phyloP scores from a whole-genome alignment of 768 basidiomycete species.

The Calocera cornea region DNA sequence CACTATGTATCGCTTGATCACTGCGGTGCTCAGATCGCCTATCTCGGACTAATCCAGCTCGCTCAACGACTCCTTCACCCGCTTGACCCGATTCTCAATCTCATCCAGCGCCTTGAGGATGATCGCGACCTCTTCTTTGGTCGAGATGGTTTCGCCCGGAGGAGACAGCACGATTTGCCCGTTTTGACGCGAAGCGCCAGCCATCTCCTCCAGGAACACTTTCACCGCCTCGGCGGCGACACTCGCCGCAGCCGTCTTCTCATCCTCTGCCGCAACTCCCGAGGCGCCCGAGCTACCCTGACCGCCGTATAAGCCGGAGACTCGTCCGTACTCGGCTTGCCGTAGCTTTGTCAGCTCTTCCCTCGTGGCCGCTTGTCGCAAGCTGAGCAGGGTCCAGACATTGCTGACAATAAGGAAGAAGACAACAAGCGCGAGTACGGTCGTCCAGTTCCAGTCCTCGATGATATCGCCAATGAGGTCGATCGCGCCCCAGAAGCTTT shows the following conservation, averaged over 20 bases:
- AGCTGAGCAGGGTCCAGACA: constrained; percentile 44
- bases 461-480: constrained; percentile 53
- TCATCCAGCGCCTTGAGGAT: constrained; percentile 7
- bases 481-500: constrained; percentile 55
- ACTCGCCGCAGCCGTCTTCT: neutral
- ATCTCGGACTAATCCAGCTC: neutral
- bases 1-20: neutral
- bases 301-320: constrained; percentile 1
- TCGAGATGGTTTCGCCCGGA: neutral
- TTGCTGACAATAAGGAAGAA: constrained; percentile 62
- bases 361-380: constrained; percentile 9
- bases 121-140: constrained; percentile 7
- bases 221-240: neutral
- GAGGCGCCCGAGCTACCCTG: too few species aligned
- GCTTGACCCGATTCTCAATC: constrained; percentile 6
- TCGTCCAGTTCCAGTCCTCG: constrained; percentile 30
- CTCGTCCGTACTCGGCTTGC: neutral
- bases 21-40: neutral
- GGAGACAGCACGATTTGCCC: neutral
- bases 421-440: constrained; percentile 60
- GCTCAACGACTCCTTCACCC: neutral
- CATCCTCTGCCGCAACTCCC: too few species aligned
- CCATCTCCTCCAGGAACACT: neutral
- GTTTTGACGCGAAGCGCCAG: neutral
- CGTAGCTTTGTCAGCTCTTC: constrained; percentile 10